Base-by-base conservation (phyloP, 1,284 basidiomycete genomes). In the Exsudoporus floridanus region DNA sequence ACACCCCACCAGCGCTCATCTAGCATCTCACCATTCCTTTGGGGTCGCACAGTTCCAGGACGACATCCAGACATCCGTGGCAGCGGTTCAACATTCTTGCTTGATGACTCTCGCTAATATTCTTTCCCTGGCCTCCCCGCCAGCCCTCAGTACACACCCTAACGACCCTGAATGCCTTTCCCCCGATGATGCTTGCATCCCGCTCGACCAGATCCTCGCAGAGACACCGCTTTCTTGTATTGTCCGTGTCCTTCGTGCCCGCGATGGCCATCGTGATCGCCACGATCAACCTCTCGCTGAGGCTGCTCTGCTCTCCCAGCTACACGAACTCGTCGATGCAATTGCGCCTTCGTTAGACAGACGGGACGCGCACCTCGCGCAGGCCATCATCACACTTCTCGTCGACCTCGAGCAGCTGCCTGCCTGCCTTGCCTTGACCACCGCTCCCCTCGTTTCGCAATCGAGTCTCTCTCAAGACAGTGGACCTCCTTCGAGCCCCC, bases 71-170 rank as follows among this genome's bases (percentile, higher is more conserved):
- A 82, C 85, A 5, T 89, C 86, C 19, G 83, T 91, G 56, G 73
- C 77, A 12, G 75, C 80, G 52, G 85, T 91, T 28, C 84, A 89
- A 60, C 79, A 78, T 55, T 87, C 86, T 16, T 89, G 86, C 66
- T 62, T 90, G 21, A 84, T 82, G 74, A 86, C 86, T 1, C 73
- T 91, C 41, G 82, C 84, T 62, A 84, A 83, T 64, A 74, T 91
- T n/a, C 78, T 91, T 25, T 82, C 81, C 35, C 73, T 72, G 6
- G 72, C 78, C 9, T 66, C 71, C 6, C 18, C 49, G 1, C 21
- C 21, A 0, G 10, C 31, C 14, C 8, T 28, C n/a, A n/a, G 16
- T 35, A 5, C 12, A 8, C 19, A 39, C 33, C 8, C 19, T 10
- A 28, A 41, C 7, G 60, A 46, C 19, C 7, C 47, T 19, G 37